Percentiles rank a stretch among this genome's conserved stretches.
These are phyloP conservation scores for Lachnum nothofagi DNA, from an alignment of 2,329 filamentous ascomycete species.

Conservation along the genomic window DNA sequence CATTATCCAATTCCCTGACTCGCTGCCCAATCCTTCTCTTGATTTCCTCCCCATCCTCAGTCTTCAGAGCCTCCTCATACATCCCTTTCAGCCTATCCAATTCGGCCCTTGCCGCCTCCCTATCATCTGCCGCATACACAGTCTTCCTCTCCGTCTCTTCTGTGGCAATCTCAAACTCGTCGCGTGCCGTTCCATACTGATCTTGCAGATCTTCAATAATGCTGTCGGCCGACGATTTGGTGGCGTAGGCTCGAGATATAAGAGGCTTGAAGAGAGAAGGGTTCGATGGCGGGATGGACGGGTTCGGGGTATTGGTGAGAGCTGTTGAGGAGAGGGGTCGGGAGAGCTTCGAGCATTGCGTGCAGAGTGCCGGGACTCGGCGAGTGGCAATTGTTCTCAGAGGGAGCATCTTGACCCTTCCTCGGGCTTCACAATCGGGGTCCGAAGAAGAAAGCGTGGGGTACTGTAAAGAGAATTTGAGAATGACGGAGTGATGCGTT, in stretches of 20 bases:
- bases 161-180: slow-evolving; percentile 46
- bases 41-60: slow-evolving; percentile 38
- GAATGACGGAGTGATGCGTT: too few species aligned
- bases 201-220: slow-evolving; percentile 24
- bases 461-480: too few species aligned
- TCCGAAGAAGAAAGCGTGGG: too few species aligned
- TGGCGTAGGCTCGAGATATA: slow-evolving; percentile 8
- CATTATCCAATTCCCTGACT: slow-evolving; percentile 42
- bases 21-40: slow-evolving; percentile 39
- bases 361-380: slow-evolving; percentile 5
- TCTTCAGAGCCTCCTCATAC: slow-evolving; percentile 31
- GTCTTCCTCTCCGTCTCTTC: slow-evolving; percentile 42
- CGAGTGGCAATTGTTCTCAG: slow-evolving; percentile 14
- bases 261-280: background rate
- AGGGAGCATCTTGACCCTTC: slow-evolving; percentile 24
- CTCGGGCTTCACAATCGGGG: too few species aligned
- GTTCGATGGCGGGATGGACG: background rate
- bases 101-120: slow-evolving; percentile 41
- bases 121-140: slow-evolving; percentile 42
- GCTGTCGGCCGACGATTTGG: slow-evolving; percentile 21
- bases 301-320: background rate
- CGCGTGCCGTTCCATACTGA: slow-evolving; percentile 41
- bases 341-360: slow-evolving; percentile 12
- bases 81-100: slow-evolving; percentile 35
- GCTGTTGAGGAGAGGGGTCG: slow-evolving; percentile 2